Evolutionary conservation across 2,329 filamentous ascomycete species (phyloP), one percentile per base, ranked within the genome.

Genomic region (Fusarium sp.): DNA sequence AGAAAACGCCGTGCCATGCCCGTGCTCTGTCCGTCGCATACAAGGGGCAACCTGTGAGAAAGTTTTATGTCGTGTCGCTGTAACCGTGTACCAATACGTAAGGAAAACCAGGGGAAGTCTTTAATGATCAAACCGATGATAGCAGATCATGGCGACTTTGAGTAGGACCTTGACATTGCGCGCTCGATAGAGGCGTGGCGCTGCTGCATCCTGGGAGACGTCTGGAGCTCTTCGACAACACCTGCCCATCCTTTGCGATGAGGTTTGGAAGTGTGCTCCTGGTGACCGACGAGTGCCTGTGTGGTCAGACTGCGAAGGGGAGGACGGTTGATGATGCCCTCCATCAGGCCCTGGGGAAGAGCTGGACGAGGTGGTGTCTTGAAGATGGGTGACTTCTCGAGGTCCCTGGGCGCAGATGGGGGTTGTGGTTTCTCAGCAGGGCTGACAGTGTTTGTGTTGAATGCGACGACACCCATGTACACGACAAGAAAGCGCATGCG

Each of bases 401-500:
- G 78, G 40, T 82, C 80, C 35, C 78, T 80, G 5, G 80, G 80
- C 71, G 65, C 79, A 71, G 64, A 78, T 64, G 78, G 80, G 4
- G 80, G 72, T n/a, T 62, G 45, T 40, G 82, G 78, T 68, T 83
- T 85, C 62, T 82, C 81, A 38, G 80, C 77, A 54, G n/a, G 27
- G 56, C 76, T 76, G 60, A 80, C 37, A 45, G 68, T 63, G 50
- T 76, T 69, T 24, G 71, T 63, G 62, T 77, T 76, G 61, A 81
- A 81, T 38, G 83, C 79, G 62, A 92, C 85, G 69, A 91, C 86
- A 72, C 89, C 88, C 88, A 92, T 89, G 80, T 91, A 91, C 40
- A 91, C 85, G 38, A 91, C 89, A 35, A 92, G 82, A 78, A 92
- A 92, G 70, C 90, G 87, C 89, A 91, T 91, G 78, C 90, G 86